Evolutionary conservation across 1,284 basidiomycete genomes (phyloP).

Genomic region (Malassezia arunalokei): DNA sequence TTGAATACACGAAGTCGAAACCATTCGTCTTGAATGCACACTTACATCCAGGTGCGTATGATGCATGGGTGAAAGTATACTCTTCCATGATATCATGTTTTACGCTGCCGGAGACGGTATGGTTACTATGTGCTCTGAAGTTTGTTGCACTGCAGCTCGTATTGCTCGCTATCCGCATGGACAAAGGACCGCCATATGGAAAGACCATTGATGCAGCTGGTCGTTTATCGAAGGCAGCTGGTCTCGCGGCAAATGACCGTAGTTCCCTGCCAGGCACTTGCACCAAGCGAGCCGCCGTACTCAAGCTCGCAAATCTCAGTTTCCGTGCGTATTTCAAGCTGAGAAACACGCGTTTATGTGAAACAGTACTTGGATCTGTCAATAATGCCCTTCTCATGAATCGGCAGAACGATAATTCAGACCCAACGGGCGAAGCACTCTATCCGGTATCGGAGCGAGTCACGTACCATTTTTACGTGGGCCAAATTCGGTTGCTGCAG

Average conservation of each 20-base stretch:
- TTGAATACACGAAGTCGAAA: conserved; percentile 3
- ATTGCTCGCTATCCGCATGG: conserved; percentile 20
- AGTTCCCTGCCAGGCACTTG: conserved; percentile 22
- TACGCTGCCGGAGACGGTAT: conserved; percentile 38
- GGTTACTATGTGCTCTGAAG: conserved; percentile 38
- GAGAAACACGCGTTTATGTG: conserved; percentile 48
- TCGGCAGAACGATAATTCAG: conserved; percentile 3
- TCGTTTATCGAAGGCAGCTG: conserved; percentile 36
- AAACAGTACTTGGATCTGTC: conserved; percentile 48
- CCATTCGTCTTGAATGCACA: neutral
- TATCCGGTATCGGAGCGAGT: conserved; percentile 46
- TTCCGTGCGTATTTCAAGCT: conserved; percentile 44
- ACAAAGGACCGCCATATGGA: conserved; percentile 7
- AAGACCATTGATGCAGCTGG: conserved; percentile 43
- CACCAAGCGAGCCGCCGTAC: conserved; percentile 37
- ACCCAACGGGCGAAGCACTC: conserved; percentile 32
- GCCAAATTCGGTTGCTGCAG: conserved; percentile 47
- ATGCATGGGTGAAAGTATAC: conserved; percentile 31
- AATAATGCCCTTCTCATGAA: conserved; percentile 45
- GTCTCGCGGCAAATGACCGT: conserved; percentile 41
- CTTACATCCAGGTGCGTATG: conserved; percentile 12
- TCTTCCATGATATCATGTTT: conserved; percentile 38
- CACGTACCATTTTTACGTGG: conserved; percentile 47
- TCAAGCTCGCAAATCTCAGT: conserved; percentile 40
- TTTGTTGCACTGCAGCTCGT: conserved; percentile 19